Conservation (phyloP, 139 green algal species). For the Chlorella sp. region DNA sequence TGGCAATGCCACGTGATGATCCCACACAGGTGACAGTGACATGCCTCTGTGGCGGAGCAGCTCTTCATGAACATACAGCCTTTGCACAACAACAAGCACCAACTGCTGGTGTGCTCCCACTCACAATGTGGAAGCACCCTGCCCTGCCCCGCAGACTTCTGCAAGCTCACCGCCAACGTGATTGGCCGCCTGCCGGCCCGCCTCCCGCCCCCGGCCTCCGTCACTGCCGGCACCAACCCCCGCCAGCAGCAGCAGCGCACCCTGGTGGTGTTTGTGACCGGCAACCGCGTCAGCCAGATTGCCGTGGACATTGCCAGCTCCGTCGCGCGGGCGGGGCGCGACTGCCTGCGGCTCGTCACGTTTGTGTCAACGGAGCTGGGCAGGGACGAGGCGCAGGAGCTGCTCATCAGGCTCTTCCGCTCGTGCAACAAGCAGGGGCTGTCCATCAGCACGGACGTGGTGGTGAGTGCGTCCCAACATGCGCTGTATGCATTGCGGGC, state of each 20-base stretch:
- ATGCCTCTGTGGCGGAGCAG: too few species aligned
- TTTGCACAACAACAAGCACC: too few species aligned
- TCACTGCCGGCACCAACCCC: background rate
- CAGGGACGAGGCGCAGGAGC: background rate
- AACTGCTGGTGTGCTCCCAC: too few species aligned
- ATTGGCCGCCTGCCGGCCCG: too few species aligned
- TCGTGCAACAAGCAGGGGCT: background rate
- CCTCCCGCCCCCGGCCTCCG: background rate
- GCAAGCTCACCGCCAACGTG: background rate
- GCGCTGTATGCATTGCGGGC: too few species aligned
- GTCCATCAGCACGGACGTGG: background rate
- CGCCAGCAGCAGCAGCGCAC: background rate
- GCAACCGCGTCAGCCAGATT: constrained; percentile 10
- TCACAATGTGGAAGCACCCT: too few species aligned
- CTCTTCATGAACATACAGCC: too few species aligned
- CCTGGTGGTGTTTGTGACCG: constrained; percentile 7
- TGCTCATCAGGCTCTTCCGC: constrained; percentile 1
- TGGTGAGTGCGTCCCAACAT: background rate
- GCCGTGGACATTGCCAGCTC: constrained; percentile 8
- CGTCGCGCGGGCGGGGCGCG: background rate
- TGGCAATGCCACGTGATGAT: too few species aligned
- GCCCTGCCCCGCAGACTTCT: too few species aligned
- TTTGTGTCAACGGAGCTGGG: background rate
- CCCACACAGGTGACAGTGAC: too few species aligned
- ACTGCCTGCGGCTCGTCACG: background rate